phyloP scores from a whole-genome alignment of 2,329 filamentous ascomycete species.

The Allantophomopsis lycopodina region DNA sequence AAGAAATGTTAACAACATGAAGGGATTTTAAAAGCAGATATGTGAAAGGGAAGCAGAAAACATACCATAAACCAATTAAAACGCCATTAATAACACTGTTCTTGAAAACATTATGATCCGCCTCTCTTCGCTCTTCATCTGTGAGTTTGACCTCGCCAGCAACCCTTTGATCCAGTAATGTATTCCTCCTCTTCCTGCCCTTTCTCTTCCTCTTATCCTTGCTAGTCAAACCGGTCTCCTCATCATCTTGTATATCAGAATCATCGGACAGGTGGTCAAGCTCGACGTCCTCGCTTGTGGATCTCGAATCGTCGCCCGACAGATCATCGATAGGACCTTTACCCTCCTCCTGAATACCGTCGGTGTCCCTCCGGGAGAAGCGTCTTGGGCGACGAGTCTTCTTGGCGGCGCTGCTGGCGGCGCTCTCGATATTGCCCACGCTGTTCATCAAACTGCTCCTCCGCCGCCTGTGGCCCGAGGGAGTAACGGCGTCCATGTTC shows the following conservation, averaged over 20 bases:
- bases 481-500: conserved; percentile 9
- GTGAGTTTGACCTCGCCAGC: conserved; percentile 44
- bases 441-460: conserved; percentile 16
- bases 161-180: conserved; percentile 56
- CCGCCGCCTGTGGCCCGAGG: conserved; percentile 15
- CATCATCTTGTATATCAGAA: conserved; percentile 68
- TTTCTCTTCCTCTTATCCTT: conserved; percentile 57
- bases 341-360: conserved; percentile 2
- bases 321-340: not conserved
- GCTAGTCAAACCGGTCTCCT: conserved; percentile 75
- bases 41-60: too few species aligned
- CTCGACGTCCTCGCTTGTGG: conserved; percentile 36
- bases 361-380: not conserved
- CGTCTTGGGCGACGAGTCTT: conserved; percentile 1
- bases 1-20: not conserved
- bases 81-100: conserved; percentile 59
- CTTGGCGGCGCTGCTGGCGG: conserved; percentile 4
- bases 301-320: conserved; percentile 13
- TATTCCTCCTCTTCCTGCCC: conserved; percentile 52
- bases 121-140: conserved; percentile 61
- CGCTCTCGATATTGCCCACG: conserved; percentile 4
- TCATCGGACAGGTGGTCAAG: conserved; percentile 47
- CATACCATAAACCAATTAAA: conserved; percentile 77
- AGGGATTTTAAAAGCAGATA: not conserved
- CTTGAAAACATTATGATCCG: conserved; percentile 59